Conservation (phyloP, 129 eudicot genomes). For the Saposhnikovia divaricata region DNA sequence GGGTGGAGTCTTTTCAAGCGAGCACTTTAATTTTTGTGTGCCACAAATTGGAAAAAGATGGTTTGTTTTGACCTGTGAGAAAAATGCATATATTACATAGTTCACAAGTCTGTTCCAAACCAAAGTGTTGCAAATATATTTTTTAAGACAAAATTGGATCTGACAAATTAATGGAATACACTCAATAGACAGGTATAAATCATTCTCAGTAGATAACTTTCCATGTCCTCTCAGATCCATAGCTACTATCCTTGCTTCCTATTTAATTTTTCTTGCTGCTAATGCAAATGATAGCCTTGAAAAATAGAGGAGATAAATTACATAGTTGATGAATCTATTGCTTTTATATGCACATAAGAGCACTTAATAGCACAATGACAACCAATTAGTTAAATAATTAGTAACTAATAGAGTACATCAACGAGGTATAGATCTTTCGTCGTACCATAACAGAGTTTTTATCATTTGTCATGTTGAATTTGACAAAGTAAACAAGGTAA, state of each 20-base stretch:
- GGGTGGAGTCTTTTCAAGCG: background rate
- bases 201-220: slow-evolving; percentile 81
- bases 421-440: background rate
- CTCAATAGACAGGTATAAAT: slow-evolving; percentile 82
- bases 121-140: background rate
- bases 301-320: slow-evolving; percentile 2
- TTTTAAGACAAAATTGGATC: background rate
- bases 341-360: background rate
- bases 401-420: background rate
- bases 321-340: background rate
- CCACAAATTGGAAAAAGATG: background rate
- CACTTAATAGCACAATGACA: background rate
- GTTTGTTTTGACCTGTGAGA: background rate
- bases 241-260: slow-evolving; percentile 84
- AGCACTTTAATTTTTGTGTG: background rate
- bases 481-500: background rate
- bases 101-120: background rate
- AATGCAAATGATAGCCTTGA: slow-evolving; percentile 91
- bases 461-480: background rate
- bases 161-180: background rate
- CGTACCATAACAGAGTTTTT: background rate
- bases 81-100: background rate
- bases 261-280: slow-evolving; percentile 62
- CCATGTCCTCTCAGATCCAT: slow-evolving; percentile 99
- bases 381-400: background rate